Evolutionary conservation across 2,329 filamentous ascomycete species (phyloP).

Genomic region (Teratosphaeria gauchensis): DNA sequence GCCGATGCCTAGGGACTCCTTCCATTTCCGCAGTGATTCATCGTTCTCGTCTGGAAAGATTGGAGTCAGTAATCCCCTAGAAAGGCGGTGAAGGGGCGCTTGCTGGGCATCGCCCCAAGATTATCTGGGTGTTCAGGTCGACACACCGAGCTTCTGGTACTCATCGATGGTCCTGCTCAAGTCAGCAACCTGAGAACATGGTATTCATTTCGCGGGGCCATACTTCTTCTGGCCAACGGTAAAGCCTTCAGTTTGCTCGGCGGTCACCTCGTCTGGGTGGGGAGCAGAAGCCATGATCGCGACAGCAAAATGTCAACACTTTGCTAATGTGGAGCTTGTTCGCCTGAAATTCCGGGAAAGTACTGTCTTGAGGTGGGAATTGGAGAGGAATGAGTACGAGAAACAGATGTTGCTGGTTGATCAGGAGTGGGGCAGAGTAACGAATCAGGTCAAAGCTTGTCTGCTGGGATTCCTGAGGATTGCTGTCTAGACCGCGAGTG

Average conservation of each 20-base stretch:
- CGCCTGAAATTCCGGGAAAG: too few species aligned
- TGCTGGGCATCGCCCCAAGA: neutral
- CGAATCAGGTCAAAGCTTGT: neutral
- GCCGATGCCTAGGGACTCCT: constrained; percentile 83
- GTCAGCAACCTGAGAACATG: neutral
- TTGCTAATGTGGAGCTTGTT: neutral
- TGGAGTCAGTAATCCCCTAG: constrained; percentile 1
- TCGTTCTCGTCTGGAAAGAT: constrained; percentile 54
- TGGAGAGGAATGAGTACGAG: neutral
- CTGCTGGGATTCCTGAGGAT: neutral
- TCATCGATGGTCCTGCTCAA: constrained; percentile 62
- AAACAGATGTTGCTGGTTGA: neutral
- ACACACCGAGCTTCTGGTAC: constrained; percentile 69
- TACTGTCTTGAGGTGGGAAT: neutral
- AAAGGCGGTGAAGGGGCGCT: neutral
- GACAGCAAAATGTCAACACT: neutral
- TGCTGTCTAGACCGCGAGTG: neutral
- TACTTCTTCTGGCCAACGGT: constrained; percentile 88
- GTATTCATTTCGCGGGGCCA: neutral
- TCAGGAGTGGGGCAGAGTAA: neutral
- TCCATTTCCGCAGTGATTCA: constrained; percentile 94
- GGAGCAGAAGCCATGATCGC: constrained; percentile 24
- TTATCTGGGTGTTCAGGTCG: neutral
- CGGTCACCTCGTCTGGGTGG: constrained; percentile 67
- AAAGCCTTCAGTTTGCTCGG: constrained; percentile 88